Base-by-base conservation (phyloP, 306 rosid genomes). In the Vachellia collinsii region DNA sequence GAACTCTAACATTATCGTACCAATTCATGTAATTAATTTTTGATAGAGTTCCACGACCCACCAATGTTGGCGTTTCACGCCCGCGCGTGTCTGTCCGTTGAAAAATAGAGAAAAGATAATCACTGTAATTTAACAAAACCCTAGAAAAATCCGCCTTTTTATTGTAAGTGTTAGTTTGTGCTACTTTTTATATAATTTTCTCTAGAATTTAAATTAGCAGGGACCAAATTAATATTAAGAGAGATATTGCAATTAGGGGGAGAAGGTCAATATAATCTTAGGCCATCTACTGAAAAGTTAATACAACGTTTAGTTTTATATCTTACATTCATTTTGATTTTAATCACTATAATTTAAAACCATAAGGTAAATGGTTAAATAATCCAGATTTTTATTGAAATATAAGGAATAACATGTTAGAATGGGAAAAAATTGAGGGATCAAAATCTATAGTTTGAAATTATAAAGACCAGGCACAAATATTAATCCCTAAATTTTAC, bases 11-110 rank as follows among this genome's bases (percentile, higher is more conserved):
- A 65, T 75, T 29, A 29, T 79, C 23, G 36, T 84, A 56, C 42
- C 48, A 80, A 66, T 66, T 78, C 79, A 77, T 63, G 72, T 34
- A 75, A 48, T 69, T 46, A 63, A 76, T 66, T 22, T 67, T 84
- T 51, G 79, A 76, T 51, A 65, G 66, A 8, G 36, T 64, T 61
- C 17, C 62, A 72, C 56, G 73, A 72, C 80, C 85, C 69, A 84
- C 72, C 22, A 12, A 36, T 53, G 8, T 54, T n/a, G 23, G 62
- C 29, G 23, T 41, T 34, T 34, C 36, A 56, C 12, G 29, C 8
- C 12, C 20, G 10, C 20, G 29, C n/a, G 29, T 50, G 58, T 46
- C 8, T 17, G 8, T 51, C 3, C 0, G 22, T 48, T 48, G 4
- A 6, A 48, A 48, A 48, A 48, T 48, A 48, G 54, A 48, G 13